Conservation (phyloP, 352 stramenopile genomes). For the Globisporangium rhizosaccharum region DNA sequence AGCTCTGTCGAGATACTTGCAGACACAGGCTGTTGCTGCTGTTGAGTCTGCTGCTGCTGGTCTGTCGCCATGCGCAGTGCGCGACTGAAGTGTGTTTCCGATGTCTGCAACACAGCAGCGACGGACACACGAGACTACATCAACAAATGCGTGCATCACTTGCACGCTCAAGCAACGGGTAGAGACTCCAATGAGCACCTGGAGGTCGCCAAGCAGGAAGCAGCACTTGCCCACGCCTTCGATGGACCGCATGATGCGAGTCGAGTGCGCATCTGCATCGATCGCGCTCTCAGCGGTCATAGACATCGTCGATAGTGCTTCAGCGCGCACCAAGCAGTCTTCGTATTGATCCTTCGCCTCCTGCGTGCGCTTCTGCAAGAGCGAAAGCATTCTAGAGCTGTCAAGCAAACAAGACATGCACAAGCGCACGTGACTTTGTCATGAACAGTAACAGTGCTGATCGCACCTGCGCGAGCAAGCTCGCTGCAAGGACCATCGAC, state of each 20-base stretch:
- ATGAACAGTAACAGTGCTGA: background rate
- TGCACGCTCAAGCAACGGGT: too few species aligned
- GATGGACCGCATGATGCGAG: constrained; percentile 21
- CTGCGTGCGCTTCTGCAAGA: constrained; percentile 29
- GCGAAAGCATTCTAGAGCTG: background rate
- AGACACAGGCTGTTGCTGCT: background rate
- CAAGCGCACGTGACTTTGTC: too few species aligned
- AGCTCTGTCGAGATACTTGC: constrained; percentile 5
- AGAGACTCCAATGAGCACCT: constrained; percentile 16
- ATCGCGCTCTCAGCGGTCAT: background rate
- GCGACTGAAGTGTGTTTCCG: constrained; percentile 36
- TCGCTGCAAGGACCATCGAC: constrained; percentile 22
- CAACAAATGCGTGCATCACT: too few species aligned
- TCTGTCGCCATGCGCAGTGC: constrained; percentile 17
- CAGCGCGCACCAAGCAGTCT: constrained; percentile 25
- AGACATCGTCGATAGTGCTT: constrained; percentile 9
- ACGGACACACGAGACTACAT: too few species aligned
- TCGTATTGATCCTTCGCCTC: constrained; percentile 31
- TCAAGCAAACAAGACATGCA: too few species aligned
- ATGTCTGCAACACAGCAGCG: constrained; percentile 16
- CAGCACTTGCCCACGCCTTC: constrained; percentile 51
- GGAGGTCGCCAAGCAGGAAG: constrained; percentile 47
- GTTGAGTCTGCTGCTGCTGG: background rate
- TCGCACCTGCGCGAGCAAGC: constrained; percentile 38
- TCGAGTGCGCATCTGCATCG: constrained; percentile 15